Evolutionary conservation across 2,329 filamentous ascomycete species (phyloP), one percentile per base, ranked within the genome.

Genomic region (Rhynchosporium graminicola): DNA sequence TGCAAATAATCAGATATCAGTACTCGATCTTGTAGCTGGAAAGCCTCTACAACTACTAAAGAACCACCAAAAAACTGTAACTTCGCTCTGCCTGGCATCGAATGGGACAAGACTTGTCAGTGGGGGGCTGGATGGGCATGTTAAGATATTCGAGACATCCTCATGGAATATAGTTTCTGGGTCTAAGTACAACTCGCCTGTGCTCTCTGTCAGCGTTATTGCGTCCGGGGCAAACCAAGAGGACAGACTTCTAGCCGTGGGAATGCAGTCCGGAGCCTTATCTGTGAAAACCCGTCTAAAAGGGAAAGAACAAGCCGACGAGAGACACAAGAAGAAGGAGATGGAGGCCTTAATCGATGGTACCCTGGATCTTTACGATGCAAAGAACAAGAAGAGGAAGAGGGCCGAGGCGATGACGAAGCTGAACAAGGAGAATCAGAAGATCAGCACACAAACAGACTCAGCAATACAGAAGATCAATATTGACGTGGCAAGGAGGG

Each of bases 41-140:
- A 92, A 91, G 73, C 92, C 94, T 4, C 80, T 97, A 62, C 89
- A 92, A 70, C 81, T 96, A 73, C 88, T 99, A 66, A 88, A 88
- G 70, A 98, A 96, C 75, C 95, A 99, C 77, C 95, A 99, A 74
- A 99, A 98, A 85, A 97, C 95, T 0, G 93, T 99, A 64, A 98
- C 95, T 0, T 88, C 90, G 7, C 82, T 99, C 60, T 88, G 89
- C 57, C 80, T 96, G 40, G 93, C 92, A 7, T 93, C 91, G 50
- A 86, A 90, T 69, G 91, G 90, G 52, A 86, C 86, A 57, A 86
- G 95, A 57, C 82, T 99, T 61, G 84, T 99, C 59, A 93, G 89
- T 67, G 95, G 92, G 76, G 92, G 89, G 26, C 82, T 99, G 51
- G 95, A 99, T 75, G 96, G 95, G 9, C 95, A 98, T 77, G 88